These are phyloP conservation scores for Geotrichum fermentans DNA, from an alignment of 1,139 yeast species.

Conservation along the genomic window DNA sequence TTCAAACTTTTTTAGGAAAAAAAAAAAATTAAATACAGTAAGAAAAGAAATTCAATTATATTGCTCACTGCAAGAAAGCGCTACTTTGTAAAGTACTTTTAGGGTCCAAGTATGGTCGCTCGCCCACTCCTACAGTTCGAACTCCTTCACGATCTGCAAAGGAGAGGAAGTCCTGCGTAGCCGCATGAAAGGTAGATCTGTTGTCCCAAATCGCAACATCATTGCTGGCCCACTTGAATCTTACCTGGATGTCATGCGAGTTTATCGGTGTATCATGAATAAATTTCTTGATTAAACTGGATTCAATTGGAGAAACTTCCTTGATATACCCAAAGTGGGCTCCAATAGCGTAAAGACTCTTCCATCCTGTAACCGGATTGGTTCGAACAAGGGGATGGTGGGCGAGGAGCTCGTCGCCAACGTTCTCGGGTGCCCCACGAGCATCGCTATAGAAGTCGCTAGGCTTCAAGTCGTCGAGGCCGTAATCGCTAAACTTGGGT, in stretches of 20 bases:
- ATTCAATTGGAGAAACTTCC: constrained; percentile 41
- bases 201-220: constrained; percentile 45
- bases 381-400: constrained; percentile 46
- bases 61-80: background rate
- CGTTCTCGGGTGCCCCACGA: constrained; percentile 37
- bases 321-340: constrained; percentile 41
- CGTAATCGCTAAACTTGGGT: constrained; percentile 35
- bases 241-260: constrained; percentile 38
- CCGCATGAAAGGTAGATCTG: constrained; percentile 28
- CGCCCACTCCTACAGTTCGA: constrained; percentile 56
- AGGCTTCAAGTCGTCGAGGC: constrained; percentile 33
- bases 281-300: constrained; percentile 39
- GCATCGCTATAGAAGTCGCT: constrained; percentile 38
- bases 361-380: constrained; percentile 49
- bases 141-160: constrained; percentile 39
- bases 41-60: background rate
- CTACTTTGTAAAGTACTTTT: constrained; percentile 45
- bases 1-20: background rate
- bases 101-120: constrained; percentile 50
- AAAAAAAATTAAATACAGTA: background rate
- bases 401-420: constrained; percentile 32
- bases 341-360: constrained; percentile 42
- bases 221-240: constrained; percentile 50
- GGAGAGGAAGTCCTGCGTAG: constrained; percentile 18
- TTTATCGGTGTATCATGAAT: constrained; percentile 41